Evolutionary conservation across 2,329 filamentous ascomycete species (phyloP).

Genomic region (Aspergillus pseudonomiae): DNA sequence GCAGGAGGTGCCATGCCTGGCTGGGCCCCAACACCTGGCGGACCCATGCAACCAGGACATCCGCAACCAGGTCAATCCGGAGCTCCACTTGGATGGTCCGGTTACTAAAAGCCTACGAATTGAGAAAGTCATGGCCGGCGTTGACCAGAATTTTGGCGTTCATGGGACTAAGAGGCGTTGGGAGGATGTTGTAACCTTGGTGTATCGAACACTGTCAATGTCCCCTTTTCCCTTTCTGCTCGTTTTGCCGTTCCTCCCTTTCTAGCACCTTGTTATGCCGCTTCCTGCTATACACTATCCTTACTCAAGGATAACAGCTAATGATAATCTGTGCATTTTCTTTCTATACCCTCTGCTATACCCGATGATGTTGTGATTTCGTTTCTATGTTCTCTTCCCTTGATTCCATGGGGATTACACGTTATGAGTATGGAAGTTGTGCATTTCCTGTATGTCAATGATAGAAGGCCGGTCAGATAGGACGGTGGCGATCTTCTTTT

Average conservation of each 20-base stretch:
- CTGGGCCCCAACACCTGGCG: slow-evolving; percentile 40
- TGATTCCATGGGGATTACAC: slow-evolving; percentile 19
- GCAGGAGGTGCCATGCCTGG: slow-evolving; percentile 38
- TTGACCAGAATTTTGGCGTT: slow-evolving; percentile 30
- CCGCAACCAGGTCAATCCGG: slow-evolving; percentile 42
- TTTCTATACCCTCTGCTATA: slow-evolving; percentile 43
- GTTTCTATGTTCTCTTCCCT: slow-evolving; percentile 20
- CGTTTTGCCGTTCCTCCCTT: slow-evolving; percentile 6
- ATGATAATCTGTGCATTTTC: slow-evolving; percentile 36
- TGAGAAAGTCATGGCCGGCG: slow-evolving; percentile 23
- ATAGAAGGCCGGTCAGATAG: slow-evolving; percentile 26
- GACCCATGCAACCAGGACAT: slow-evolving; percentile 41
- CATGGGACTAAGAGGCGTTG: slow-evolving; percentile 16
- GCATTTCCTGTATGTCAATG: slow-evolving; percentile 21
- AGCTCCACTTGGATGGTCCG: slow-evolving; percentile 42
- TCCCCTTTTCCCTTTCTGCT: neutral
- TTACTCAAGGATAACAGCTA: slow-evolving; percentile 25
- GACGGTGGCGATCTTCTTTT: slow-evolving; percentile 9
- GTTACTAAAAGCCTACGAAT: slow-evolving; percentile 30
- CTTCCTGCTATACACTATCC: slow-evolving; percentile 20
- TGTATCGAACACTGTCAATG: neutral
- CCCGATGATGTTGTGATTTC: slow-evolving; percentile 27
- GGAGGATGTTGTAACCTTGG: slow-evolving; percentile 6
- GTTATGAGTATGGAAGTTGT: slow-evolving; percentile 20
- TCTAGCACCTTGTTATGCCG: slow-evolving; percentile 9